A percentile compares a stretch with the other conserved stretches of the same genome.
phyloP scores from a whole-genome alignment of 192 early-diverging fungal genomes.

The Dissophora ornata region DNA sequence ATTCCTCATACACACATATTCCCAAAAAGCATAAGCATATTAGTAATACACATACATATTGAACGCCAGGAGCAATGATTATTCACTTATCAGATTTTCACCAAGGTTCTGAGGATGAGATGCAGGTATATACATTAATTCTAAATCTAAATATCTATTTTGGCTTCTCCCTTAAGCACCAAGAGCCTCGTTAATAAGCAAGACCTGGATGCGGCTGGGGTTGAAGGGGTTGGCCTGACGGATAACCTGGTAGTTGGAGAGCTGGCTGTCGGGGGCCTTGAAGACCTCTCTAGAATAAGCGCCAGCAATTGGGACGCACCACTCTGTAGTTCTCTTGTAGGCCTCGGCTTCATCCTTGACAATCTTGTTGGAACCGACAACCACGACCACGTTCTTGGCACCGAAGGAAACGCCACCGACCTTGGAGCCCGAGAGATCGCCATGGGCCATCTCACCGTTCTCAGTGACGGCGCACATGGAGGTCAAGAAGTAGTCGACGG shows the following conservation, averaged over 20 bases:
- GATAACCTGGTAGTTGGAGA: conserved; percentile 41
- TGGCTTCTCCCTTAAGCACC: conserved; percentile 42
- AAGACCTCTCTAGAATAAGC: conserved; percentile 42
- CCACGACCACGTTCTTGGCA: conserved; percentile 53
- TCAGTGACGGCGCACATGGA: conserved; percentile 49
- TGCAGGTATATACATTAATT: no score
- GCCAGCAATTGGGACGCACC: conserved; percentile 30
- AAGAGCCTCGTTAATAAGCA: conserved; percentile 49
- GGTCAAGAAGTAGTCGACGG: conserved; percentile 54
- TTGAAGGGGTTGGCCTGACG: conserved; percentile 37
- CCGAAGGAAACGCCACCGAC: conserved; percentile 48
- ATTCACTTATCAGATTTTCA: no score
- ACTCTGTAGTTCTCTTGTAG: conserved; percentile 35
- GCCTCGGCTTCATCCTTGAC: conserved; percentile 55
- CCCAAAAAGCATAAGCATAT: no score
- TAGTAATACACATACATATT: no score
- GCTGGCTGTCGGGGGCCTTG: conserved; percentile 27
- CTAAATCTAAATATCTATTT: no score
- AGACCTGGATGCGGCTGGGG: conserved; percentile 42
- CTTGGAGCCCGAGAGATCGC: conserved; percentile 40
- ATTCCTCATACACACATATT: no score
- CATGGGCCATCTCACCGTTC: conserved; percentile 41
- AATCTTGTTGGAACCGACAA: conserved; percentile 59
- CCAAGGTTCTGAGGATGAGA: no score
- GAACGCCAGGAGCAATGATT: no score